A percentile compares a stretch with the other conserved stretches of the same genome.
Evolutionary conservation across 148 eudicot genomes (phyloP).

Genomic region (Silene latifolia): DNA sequence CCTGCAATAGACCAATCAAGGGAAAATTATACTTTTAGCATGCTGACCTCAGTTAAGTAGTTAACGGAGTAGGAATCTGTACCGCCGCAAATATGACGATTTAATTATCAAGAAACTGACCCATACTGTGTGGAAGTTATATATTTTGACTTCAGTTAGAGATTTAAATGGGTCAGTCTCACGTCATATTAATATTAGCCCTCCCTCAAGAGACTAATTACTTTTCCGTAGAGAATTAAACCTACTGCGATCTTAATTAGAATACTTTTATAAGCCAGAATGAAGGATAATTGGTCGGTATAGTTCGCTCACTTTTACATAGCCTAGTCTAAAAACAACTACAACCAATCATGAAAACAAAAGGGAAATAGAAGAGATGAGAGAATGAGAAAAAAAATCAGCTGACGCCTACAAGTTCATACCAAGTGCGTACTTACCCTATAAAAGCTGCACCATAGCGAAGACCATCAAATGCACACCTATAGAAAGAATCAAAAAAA

Average conservation of each 20-base stretch:
- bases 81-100: neutral
- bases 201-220: no score
- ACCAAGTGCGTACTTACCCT: constrained; percentile 50
- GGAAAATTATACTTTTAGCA: neutral
- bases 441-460: constrained; percentile 93
- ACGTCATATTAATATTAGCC: no score
- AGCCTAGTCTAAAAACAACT: neutral
- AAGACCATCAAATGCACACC: constrained; percentile 99
- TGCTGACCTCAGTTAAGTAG: neutral
- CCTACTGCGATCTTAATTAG: neutral
- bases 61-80: neutral
- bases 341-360: neutral
- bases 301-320: neutral
- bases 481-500: constrained; percentile 13
- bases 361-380: neutral
- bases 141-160: neutral
- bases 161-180: neutral
- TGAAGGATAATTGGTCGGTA: neutral
- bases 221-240: neutral
- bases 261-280: constrained; percentile 3
- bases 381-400: neutral
- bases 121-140: no score
- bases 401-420: neutral
- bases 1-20: constrained; percentile 35
- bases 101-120: neutral